A percentile compares a stretch with the other conserved stretches of the same genome.
Evolutionary conservation across 2,329 filamentous ascomycete genomes (phyloP).

Genomic region (Escovopsis weberi): DNA sequence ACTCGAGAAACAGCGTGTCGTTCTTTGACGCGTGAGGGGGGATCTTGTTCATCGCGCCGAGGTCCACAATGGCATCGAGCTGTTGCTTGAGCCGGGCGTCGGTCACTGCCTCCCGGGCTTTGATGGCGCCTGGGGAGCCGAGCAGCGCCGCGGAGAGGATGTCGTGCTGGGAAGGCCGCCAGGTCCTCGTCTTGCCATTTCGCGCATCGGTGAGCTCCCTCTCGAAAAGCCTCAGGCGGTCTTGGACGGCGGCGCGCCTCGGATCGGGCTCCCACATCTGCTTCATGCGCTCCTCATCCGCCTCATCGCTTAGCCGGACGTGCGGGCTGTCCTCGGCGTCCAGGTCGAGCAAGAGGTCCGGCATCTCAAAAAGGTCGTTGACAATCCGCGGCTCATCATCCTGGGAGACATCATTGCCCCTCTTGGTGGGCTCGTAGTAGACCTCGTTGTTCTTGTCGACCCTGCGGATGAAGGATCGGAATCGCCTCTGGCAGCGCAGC

Average conservation of each 20-base stretch:
- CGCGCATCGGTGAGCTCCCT: constrained; percentile 13
- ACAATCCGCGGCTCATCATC: constrained; percentile 6
- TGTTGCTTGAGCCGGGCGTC: neutral
- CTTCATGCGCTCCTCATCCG: constrained; percentile 19
- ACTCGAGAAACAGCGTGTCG: constrained; percentile 20
- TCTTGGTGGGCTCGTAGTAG: constrained; percentile 16
- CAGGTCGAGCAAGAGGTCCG: constrained; percentile 34
- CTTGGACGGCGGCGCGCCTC: constrained; percentile 10
- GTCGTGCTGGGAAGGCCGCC: constrained; percentile 29
- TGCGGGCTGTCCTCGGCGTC: constrained; percentile 30
- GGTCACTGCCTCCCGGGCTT: neutral
- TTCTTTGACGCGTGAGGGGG: constrained; percentile 13
- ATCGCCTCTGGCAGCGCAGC: constrained; percentile 4
- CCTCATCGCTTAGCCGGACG: constrained; percentile 26
- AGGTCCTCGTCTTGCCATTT: constrained; percentile 15
- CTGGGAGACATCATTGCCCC: neutral
- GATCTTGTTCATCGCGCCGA: constrained; percentile 17
- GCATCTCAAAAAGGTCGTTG: constrained; percentile 24
- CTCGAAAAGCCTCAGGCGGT: constrained; percentile 18
- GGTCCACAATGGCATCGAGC: constrained; percentile 7
- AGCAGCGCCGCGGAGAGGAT: constrained; percentile 26
- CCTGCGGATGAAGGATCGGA: constrained; percentile 13
- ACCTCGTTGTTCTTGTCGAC: constrained; percentile 9
- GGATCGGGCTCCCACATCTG: constrained; percentile 16
- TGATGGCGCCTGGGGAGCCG: constrained; percentile 6